phyloP scores from a whole-genome alignment of 2,329 filamentous ascomycete species.

The Aspergillus persii region DNA sequence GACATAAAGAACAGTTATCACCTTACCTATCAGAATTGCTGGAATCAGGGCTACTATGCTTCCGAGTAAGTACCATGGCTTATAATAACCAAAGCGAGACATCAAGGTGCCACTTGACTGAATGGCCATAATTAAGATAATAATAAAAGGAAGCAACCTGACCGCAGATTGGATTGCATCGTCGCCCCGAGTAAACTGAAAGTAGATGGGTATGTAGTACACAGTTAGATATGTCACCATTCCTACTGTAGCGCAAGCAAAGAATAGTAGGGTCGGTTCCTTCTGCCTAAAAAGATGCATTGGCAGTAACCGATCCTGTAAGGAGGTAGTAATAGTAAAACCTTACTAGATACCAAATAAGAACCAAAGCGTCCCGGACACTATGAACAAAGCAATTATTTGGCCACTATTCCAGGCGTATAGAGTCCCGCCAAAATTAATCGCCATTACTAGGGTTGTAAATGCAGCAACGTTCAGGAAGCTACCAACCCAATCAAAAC shows the following conservation, averaged over 20 bases:
- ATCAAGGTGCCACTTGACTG: constrained; percentile 22
- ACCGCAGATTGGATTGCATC: constrained; percentile 28
- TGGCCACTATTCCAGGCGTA: constrained; percentile 48
- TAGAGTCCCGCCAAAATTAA: constrained; percentile 51
- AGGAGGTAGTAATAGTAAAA: constrained; percentile 45
- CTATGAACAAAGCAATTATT: constrained; percentile 13
- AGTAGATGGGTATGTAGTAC: constrained; percentile 58
- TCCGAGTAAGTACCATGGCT: constrained; percentile 26
- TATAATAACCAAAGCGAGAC: constrained; percentile 20
- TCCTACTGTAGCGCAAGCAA: constrained; percentile 30
- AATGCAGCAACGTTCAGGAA: constrained; percentile 45
- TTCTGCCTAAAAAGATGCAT: constrained; percentile 43
- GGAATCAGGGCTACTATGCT: neutral
- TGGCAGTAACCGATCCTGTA: constrained; percentile 49
- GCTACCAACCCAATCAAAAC: constrained; percentile 49
- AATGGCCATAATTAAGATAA: constrained; percentile 21
- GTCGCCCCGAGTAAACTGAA: constrained; percentile 52
- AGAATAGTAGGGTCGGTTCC: constrained; percentile 44
- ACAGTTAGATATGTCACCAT: constrained; percentile 11
- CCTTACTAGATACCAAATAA: constrained; percentile 49
- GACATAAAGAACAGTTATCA: neutral
- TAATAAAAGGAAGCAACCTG: constrained; percentile 32
- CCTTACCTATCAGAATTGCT: neutral
- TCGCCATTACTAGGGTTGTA: constrained; percentile 45
- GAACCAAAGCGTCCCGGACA: constrained; percentile 46